Conservation (phyloP, 129 eudicot species). For the Dittrichia graveolens region DNA sequence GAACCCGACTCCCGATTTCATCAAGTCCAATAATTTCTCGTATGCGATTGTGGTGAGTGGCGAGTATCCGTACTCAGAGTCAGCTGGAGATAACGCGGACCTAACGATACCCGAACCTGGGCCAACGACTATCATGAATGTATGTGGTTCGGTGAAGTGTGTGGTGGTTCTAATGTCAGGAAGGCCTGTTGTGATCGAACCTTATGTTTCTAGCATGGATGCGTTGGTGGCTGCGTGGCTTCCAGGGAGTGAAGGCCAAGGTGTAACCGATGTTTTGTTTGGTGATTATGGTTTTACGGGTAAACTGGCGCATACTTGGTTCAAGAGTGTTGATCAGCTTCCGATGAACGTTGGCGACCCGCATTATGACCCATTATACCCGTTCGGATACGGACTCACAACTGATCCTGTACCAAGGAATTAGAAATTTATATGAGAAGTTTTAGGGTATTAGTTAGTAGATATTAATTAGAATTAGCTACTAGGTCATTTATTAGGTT, state of each 20-base stretch:
- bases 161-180: conserved; percentile 66
- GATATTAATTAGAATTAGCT: not conserved
- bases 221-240: conserved; percentile 82
- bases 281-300: conserved; percentile 38
- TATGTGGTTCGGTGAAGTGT: conserved; percentile 60
- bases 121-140: conserved; percentile 50
- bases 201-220: conserved; percentile 49
- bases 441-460: not conserved
- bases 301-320: conserved; percentile 35
- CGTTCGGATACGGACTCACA: conserved; percentile 33
- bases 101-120: conserved; percentile 63
- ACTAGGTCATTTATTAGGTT: not conserved
- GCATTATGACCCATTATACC: conserved; percentile 40
- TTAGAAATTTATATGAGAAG: not conserved
- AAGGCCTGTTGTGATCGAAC: conserved; percentile 68
- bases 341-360: conserved; percentile 37
- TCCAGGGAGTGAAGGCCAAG: conserved; percentile 77
- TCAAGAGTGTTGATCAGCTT: conserved; percentile 36
- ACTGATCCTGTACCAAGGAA: conserved; percentile 13
- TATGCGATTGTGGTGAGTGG: conserved; percentile 78
- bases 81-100: conserved; percentile 54
- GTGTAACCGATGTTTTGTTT: conserved; percentile 57
- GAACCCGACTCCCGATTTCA: conserved; percentile 46
- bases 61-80: conserved; percentile 71
- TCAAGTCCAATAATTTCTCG: conserved; percentile 53